Evolutionary conservation across 352 stramenopile genomes (phyloP), one percentile per base, ranked within the genome.

Genomic region (Globisporangium spinosum): DNA sequence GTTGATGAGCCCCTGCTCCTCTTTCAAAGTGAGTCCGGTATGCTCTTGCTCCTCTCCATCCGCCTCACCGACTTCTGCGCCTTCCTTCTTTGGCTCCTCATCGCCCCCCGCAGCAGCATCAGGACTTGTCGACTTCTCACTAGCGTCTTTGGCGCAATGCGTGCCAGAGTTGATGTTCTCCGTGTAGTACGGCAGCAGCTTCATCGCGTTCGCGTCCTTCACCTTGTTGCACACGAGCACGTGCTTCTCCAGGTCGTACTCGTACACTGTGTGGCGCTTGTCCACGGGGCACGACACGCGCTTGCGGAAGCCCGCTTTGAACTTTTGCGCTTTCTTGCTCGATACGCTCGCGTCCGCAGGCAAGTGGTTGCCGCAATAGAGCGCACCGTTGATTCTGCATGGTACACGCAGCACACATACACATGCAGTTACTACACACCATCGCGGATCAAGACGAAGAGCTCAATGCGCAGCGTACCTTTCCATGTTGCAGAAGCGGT

Each of bases 201-300:
- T 78, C 74, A 87, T 87, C n/a, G 67, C 66, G 1, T 82, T 72
- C 20, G 76, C 76, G 60, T 93, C 83, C 62, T 90, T 90, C 27
- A 87, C 75, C 13, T 83, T 84, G 73, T 93, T 95, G 75, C 87
- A 95, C 5, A 95, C 76, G 53, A 85, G 68, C 54, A 91, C 74
- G 72, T 95, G 87, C 74, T 93, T 93, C 58, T 75, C 80, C 49
- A 95, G 67, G 61, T 95, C 87, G 68, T 78, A 93, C 65, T 82
- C 73, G 73, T 93, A 95, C 12, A 93, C 82, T 0, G 85, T 91
- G 67, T 95, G 87, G 3, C 82, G 71, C 8, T 57, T 60, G 53
- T 95, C 87, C 61, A 95, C 66, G 17, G 87, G 86, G 57, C 87
- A 95, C 15, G 85, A 79, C n/a, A 95, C 80, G 20, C 87, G 87